Percentiles rank a stretch among this genome's conserved stretches.
These are phyloP conservation scores for Pythium aristosporum DNA, from an alignment of 352 stramenopile species.

Conservation along the genomic window DNA sequence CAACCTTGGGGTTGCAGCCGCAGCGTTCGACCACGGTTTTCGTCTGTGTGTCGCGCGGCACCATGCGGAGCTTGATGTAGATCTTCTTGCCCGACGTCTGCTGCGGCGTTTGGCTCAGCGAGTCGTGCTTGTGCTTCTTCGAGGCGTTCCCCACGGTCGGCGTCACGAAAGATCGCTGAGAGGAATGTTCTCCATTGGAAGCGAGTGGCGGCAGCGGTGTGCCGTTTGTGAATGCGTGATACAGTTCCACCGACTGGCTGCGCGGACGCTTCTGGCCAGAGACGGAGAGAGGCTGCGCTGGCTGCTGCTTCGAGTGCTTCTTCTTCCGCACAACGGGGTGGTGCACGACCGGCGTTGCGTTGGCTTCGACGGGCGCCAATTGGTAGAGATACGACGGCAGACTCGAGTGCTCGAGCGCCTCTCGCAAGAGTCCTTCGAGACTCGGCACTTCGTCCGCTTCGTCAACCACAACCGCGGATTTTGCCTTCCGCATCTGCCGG, in stretches of 20 bases:
- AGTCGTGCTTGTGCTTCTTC: conserved; percentile 20
- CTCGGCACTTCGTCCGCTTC: conserved; percentile 17
- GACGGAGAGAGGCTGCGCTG: not conserved
- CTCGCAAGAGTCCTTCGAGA: conserved; percentile 23
- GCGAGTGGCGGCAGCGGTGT: conserved; percentile 17
- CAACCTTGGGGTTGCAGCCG: conserved; percentile 72
- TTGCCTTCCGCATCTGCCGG: conserved; percentile 75
- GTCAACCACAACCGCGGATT: conserved; percentile 10
- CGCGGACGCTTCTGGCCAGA: conserved; percentile 12
- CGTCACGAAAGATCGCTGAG: conserved; percentile 14
- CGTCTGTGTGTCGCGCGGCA: conserved; percentile 64
- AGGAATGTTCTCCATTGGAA: not conserved
- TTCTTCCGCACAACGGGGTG: conserved; percentile 68
- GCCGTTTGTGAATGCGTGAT: conserved; percentile 18
- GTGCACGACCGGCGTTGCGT: conserved; percentile 35
- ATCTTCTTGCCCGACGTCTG: conserved; percentile 68
- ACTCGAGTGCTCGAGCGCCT: conserved; percentile 25
- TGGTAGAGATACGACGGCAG: conserved; percentile 23
- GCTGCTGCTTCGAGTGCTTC: not conserved
- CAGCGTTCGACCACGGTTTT: conserved; percentile 42
- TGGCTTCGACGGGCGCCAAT: conserved; percentile 14
- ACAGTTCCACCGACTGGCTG: conserved; percentile 21
- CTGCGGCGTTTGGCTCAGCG: conserved; percentile 39
- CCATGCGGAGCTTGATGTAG: conserved; percentile 83
- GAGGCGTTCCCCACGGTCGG: conserved; percentile 2